phyloP scores from a whole-genome alignment of 805 yeast species.

The Ogataea minuta region DNA sequence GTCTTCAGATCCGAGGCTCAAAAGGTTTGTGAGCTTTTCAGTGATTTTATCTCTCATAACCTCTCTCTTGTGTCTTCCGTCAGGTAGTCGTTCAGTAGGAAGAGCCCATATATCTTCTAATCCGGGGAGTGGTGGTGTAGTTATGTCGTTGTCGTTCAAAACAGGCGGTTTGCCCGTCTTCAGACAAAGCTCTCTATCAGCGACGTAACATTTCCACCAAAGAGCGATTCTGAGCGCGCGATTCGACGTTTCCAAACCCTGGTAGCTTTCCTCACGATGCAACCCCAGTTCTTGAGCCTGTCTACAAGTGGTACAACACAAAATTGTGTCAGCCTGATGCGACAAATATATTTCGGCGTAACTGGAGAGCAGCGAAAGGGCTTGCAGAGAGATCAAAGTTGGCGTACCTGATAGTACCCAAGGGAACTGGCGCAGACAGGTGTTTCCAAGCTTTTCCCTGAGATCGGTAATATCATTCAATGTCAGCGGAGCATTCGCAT shows the following conservation, averaged over 20 bases:
- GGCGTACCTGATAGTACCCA: not conserved
- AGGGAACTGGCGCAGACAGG: not conserved
- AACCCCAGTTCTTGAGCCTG: constrained; percentile 59
- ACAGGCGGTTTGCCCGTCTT: constrained; percentile 50
- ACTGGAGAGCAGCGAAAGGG: not conserved
- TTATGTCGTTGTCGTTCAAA: constrained; percentile 40
- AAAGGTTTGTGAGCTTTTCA: constrained; percentile 9
- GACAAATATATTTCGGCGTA: constrained; percentile 2
- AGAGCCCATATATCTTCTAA: constrained; percentile 26
- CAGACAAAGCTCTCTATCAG: constrained; percentile 45
- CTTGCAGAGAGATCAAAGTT: not conserved
- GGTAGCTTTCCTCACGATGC: constrained; percentile 46
- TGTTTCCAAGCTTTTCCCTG: constrained; percentile 22
- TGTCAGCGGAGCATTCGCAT: constrained; percentile 5
- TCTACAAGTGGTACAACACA: constrained; percentile 47
- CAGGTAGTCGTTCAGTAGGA: constrained; percentile 10
- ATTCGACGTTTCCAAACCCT: constrained; percentile 38
- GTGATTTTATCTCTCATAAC: constrained; percentile 6
- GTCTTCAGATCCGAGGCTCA: not conserved
- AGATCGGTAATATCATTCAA: constrained; percentile 25
- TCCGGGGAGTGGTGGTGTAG: constrained; percentile 31
- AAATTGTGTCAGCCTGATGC: constrained; percentile 16
- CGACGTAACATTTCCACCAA: constrained; percentile 50
- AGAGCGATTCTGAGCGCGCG: constrained; percentile 37
- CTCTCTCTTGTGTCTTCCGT: constrained; percentile 16